phyloP scores from a whole-genome alignment of 768 basidiomycete species.

The Tricholoma flavovirens region DNA sequence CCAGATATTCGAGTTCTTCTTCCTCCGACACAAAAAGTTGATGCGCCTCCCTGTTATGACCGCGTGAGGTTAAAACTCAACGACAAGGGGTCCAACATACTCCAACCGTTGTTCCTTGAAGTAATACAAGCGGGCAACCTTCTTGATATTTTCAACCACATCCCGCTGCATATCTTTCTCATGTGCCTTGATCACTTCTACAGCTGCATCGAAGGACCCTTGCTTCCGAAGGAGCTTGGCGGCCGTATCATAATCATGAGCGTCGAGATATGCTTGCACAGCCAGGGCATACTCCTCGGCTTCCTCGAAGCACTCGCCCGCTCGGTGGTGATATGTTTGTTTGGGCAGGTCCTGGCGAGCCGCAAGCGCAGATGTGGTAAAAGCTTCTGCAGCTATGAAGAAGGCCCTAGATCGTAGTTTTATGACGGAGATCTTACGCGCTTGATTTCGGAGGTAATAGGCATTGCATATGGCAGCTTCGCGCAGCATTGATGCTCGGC shows the following conservation, averaged over 20 bases:
- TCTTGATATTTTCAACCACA: constrained; percentile 32
- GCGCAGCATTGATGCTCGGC: constrained; percentile 36
- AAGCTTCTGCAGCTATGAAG: constrained; percentile 42
- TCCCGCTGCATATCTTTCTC: constrained; percentile 1
- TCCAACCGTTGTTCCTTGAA: constrained; percentile 20
- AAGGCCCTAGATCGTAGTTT: constrained; percentile 26
- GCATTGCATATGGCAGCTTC: constrained; percentile 45
- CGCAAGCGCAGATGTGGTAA: constrained; percentile 33
- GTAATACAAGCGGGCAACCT: constrained; percentile 43
- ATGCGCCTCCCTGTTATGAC: constrained; percentile 34
- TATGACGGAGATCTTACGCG: constrained; percentile 19
- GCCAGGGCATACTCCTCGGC: constrained; percentile 36
- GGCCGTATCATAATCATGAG: constrained; percentile 37
- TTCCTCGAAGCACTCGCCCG: constrained; percentile 42
- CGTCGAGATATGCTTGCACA: constrained; percentile 37
- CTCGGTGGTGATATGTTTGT: constrained; percentile 33
- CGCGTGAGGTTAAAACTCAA: too few relatives aligned
- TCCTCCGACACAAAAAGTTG: constrained; percentile 45
- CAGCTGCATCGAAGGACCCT: constrained; percentile 45
- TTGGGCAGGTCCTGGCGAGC: constrained; percentile 19
- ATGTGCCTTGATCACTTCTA: constrained; percentile 15
- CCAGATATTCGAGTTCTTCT: constrained; percentile 51
- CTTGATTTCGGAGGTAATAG: constrained; percentile 49
- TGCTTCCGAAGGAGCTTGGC: constrained; percentile 43
- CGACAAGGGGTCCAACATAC: too few relatives aligned